Evolutionary conservation across 2,329 filamentous ascomycete species (phyloP), one percentile per base, ranked within the genome.

Genomic region (Thelonectria blattea): DNA sequence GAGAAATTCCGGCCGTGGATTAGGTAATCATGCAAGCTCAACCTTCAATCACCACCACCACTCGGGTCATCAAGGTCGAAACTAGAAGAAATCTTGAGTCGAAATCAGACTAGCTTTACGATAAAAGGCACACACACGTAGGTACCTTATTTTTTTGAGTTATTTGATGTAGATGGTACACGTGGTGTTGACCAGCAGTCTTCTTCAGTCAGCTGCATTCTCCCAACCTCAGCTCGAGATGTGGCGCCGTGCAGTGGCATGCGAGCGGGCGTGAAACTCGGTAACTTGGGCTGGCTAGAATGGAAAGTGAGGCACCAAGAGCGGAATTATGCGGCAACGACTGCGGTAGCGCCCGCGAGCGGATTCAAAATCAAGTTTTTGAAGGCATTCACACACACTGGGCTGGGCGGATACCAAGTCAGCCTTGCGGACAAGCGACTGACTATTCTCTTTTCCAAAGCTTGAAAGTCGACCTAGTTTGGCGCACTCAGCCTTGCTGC

Each of bases 1-100:
- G 27, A 48, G 58, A 60, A 60, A 49, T 58, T 61, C 58, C 58
- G 58, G 15, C 30, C 53, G 42, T 11, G 2, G 34, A 54, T 61
- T 61, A 61, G 52, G 39, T 61, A 61, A 61, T 53, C 54, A 49
- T 11, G n/a, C 15, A 17, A 15, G 18, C 7, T 17, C 49, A 42
- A 42, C 14, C 14, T 41, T 15, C n/a, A 24, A 24, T 24, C 12
- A 12, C 11, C 34, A 37, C 15, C 8, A 7, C 9, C 27, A 2
- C 27, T 30, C 27, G 5, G 27, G 9, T 30, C 27, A 37, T 3
- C 4, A 5, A 34, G 3, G 39, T 9, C 39, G 15, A 17, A 10
- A 17, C 41, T 10, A 20, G 20, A 18, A 18, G 17, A 17, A n/a
- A 43, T 18, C 18, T n/a, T n/a, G 18, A n/a, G 15, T 24, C 42